Base-by-base conservation (phyloP, 768 basidiomycete genomes). In the Psilocybe azurescens region DNA sequence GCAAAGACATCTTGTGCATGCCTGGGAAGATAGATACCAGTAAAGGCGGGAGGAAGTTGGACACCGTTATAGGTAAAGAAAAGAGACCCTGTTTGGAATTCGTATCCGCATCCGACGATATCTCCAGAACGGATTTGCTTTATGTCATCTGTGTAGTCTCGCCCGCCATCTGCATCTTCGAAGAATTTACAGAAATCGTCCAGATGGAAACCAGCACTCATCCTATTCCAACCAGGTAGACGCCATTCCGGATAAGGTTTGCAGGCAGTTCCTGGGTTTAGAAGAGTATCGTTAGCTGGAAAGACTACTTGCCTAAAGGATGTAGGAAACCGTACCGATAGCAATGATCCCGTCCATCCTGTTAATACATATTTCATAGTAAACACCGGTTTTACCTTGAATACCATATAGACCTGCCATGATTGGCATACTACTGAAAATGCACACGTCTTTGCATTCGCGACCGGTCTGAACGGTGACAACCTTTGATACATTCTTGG, bases 121-220 rank as follows among this genome's bases (percentile, higher is more conserved):
- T 88, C 85, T 1, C 84, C 86, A 7, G 78, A 66, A 1, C 56
- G 67, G 53, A 84, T 75, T 55, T 64, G 73, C 28, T 63, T 68
- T 28, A 71, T 67, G 24, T 64, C 61, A 13, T 72, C 69, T 44
- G 72, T 73, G 71, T 85, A 90, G 66, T 87, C 85, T 1, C 85
- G 81, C 10, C 89, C 89, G 16, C 89, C 89, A 50, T 85, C 78
- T 1, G 86, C 75, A 67, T 89, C 87, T 66, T 89, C 88, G 61
- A 86, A 90, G 78, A 90, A 90, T 72, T 89, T 90, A 69, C 86
- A 82, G 69, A 88, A 76, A 73, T 90, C 89, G 69, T 90, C 89
- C 36, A 90, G 80, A 65, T 90, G 89, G 29, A 89, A 75, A 1
- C 82, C 89, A 1, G 85, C 84, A 57, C 88, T 89, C 46, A 83